Percentiles rank a stretch among this genome's conserved stretches.
Conservation (phyloP, 2,329 filamentous ascomycete species). For the Verticillium tricorpus region DNA sequence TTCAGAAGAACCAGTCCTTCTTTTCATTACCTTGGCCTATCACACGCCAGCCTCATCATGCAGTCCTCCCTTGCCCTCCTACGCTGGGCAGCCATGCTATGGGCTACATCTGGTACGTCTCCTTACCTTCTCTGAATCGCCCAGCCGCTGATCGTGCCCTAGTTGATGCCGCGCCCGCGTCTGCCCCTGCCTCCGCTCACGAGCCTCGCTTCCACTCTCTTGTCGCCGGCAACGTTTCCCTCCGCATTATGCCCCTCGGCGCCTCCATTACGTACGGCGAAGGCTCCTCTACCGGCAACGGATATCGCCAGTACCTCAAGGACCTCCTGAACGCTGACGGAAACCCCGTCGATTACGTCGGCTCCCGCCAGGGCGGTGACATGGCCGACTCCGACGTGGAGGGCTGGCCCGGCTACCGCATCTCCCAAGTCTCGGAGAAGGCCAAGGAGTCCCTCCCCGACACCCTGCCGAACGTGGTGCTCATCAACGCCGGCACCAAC, state of each 20-base stretch:
- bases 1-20: background rate
- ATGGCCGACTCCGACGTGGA: slow-evolving; percentile 40
- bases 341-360: slow-evolving; percentile 35
- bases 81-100: slow-evolving; percentile 5
- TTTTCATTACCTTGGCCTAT: no score
- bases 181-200: slow-evolving; percentile 3
- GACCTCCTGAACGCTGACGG: slow-evolving; percentile 24
- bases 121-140: background rate
- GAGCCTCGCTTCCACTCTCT: slow-evolving; percentile 7
- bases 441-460: slow-evolving; percentile 24
- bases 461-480: slow-evolving; percentile 32
- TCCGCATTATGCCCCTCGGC: slow-evolving; percentile 39
- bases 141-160: background rate
- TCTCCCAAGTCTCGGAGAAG: slow-evolving; percentile 32
- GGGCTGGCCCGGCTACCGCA: slow-evolving; percentile 36
- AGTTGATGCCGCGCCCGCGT: slow-evolving; percentile 10
- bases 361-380: slow-evolving; percentile 28
- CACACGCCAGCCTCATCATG: slow-evolving; percentile 3
- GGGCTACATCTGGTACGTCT: slow-evolving; percentile 8
- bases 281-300: slow-evolving; percentile 30
- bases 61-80: slow-evolving; percentile 1
- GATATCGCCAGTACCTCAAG: slow-evolving; percentile 30
- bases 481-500: slow-evolving; percentile 40
- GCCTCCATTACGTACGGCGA: slow-evolving; percentile 37
- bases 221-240: slow-evolving; percentile 19